These are phyloP conservation scores for Pleurotus pulmonarius DNA, from an alignment of 768 basidiomycete species.

Conservation along the genomic window DNA sequence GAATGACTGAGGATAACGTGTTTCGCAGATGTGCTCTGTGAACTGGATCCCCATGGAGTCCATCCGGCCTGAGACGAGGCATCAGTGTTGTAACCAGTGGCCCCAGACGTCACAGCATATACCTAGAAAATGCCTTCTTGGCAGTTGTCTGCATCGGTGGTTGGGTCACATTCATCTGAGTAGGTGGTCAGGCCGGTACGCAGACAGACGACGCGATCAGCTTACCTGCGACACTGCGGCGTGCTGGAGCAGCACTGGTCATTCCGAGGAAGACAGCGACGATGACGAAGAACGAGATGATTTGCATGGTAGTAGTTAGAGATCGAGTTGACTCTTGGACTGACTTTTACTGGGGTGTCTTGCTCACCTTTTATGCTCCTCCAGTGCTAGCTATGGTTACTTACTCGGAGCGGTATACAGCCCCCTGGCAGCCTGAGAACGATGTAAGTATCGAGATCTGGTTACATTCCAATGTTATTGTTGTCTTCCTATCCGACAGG, in stretches of 20 bases:
- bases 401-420: no score
- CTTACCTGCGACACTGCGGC: neutral
- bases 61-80: no score
- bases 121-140: neutral
- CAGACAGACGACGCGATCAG: no score
- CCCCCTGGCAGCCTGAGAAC: neutral
- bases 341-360: neutral
- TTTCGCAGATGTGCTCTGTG: no score
- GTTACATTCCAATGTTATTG: neutral
- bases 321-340: neutral
- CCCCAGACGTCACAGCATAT: no score
- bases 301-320: neutral
- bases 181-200: no score
- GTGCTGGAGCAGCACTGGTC: neutral
- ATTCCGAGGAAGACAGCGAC: neutral
- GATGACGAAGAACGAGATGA: neutral
- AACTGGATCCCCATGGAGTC: no score
- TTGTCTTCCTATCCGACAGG: neutral
- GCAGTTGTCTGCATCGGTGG: neutral
- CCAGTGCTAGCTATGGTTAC: neutral
- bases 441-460: conserved; percentile 3
- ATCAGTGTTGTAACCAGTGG: neutral
- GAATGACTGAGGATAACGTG: no score
- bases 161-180: neutral
- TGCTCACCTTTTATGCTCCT: neutral